A percentile compares a stretch with the other conserved stretches of the same genome.
Evolutionary conservation across 306 rosid species (phyloP).

Genomic region (Dryas alaskensis): DNA sequence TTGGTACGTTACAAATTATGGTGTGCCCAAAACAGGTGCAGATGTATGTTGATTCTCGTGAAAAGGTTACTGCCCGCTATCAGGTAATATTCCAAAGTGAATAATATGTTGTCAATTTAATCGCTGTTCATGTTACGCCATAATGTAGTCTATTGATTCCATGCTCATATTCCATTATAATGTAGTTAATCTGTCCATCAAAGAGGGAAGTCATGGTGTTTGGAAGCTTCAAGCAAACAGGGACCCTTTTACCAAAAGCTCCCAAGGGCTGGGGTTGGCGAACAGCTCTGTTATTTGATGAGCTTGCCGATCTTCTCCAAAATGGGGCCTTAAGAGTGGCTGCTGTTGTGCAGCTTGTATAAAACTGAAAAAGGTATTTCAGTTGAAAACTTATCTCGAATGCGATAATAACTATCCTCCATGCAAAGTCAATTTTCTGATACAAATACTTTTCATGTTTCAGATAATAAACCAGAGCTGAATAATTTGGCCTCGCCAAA

Average conservation of each 20-base stretch:
- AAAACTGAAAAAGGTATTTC: conserved; percentile 29
- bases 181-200: conserved; percentile 85
- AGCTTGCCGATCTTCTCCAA: conserved; percentile 88
- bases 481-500: neutral
- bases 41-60: conserved; percentile 71
- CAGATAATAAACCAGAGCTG: conserved; percentile 17
- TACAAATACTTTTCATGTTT: neutral
- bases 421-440: conserved; percentile 15
- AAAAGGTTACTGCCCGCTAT: conserved; percentile 92
- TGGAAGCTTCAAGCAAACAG: conserved; percentile 89
- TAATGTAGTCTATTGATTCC: conserved; percentile 16
- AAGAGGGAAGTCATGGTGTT: conserved; percentile 91
- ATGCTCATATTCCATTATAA: conserved; percentile 10
- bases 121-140: neutral
- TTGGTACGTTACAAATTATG: neutral
- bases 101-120: conserved; percentile 6
- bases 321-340: conserved; percentile 83
- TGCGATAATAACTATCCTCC: conserved; percentile 17
- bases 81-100: conserved; percentile 59
- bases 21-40: conserved; percentile 57
- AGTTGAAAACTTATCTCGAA: neutral
- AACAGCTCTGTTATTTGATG: conserved; percentile 83
- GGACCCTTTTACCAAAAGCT: conserved; percentile 93
- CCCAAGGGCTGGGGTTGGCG: conserved; percentile 99
- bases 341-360: conserved; percentile 88